These are phyloP conservation scores for Citropsis articulata DNA, from an alignment of 345 rosid species.

Conservation along the genomic window DNA sequence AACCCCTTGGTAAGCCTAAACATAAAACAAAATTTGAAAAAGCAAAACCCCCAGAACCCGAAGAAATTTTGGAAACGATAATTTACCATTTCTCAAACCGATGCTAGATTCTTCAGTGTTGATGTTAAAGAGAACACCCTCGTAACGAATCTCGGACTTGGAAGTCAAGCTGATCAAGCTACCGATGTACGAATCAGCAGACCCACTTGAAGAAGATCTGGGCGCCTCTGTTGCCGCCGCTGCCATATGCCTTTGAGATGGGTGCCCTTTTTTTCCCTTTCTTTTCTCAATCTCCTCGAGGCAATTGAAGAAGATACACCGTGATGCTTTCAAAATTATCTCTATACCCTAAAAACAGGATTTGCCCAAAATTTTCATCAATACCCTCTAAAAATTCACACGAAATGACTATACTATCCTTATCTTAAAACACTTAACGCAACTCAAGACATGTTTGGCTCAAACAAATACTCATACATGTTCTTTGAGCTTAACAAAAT, in stretches of 20 bases:
- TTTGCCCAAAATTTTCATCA: too few species aligned
- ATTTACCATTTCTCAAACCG: constrained; percentile 51
- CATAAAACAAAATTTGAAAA: background rate
- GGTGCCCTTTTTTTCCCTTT: background rate
- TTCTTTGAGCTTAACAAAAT: background rate
- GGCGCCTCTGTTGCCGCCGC: constrained; percentile 20
- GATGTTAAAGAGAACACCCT: constrained; percentile 56
- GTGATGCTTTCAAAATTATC: too few species aligned
- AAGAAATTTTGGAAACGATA: background rate
- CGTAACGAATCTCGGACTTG: constrained; percentile 62
- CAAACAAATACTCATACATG: too few species aligned
- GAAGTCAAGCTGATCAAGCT: constrained; percentile 62
- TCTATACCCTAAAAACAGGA: too few species aligned
- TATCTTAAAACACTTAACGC: too few species aligned
- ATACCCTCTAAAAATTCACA: accelerated
- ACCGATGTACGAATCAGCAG: constrained; percentile 51
- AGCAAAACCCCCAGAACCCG: background rate
- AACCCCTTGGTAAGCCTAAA: background rate
- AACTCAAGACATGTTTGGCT: too few species aligned
- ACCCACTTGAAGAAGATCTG: constrained; percentile 20
- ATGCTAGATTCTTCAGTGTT: constrained; percentile 59
- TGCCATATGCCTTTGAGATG: constrained; percentile 11
- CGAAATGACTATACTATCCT: too few species aligned
- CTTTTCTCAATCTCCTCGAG: background rate
- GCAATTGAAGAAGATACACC: too few species aligned